These are phyloP conservation scores for Thalassiosira ordinaria DNA, from an alignment of 352 stramenopile genomes.

Conservation along the genomic window DNA sequence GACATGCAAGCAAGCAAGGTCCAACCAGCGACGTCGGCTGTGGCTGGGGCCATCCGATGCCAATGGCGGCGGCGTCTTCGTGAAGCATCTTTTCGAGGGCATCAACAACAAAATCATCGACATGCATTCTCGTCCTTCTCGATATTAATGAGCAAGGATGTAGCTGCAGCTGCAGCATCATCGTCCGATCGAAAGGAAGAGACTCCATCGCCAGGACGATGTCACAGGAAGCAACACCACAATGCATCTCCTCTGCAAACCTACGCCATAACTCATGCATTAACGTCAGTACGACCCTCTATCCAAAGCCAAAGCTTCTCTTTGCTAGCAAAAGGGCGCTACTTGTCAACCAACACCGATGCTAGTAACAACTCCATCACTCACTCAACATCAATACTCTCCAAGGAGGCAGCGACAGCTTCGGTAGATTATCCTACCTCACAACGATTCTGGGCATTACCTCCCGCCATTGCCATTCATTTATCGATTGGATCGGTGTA, in stretches of 20 bases:
- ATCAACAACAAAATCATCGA: neutral
- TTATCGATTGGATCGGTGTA: constrained; percentile 82
- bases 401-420: constrained; percentile 53
- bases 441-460: constrained; percentile 41
- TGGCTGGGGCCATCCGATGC: neutral
- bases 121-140: no score
- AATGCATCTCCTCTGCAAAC: no score
- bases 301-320: no score
- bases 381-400: constrained; percentile 35
- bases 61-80: neutral
- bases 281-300: no score
- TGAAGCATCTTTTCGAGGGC: neutral
- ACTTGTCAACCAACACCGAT: neutral
- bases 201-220: no score
- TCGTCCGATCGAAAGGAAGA: no score
- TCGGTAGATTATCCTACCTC: constrained; percentile 29
- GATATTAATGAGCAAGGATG: no score
- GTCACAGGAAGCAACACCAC: no score
- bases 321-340: no score
- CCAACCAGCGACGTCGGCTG: neutral
- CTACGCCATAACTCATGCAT: no score
- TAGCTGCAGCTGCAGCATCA: no score
- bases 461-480: constrained; percentile 72
- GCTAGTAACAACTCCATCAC: neutral
- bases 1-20: neutral